Percentiles rank a stretch among this genome's conserved stretches.
Evolutionary conservation across 208 protist genomes (phyloP).

Genomic region (Crithidia expoeki): DNA sequence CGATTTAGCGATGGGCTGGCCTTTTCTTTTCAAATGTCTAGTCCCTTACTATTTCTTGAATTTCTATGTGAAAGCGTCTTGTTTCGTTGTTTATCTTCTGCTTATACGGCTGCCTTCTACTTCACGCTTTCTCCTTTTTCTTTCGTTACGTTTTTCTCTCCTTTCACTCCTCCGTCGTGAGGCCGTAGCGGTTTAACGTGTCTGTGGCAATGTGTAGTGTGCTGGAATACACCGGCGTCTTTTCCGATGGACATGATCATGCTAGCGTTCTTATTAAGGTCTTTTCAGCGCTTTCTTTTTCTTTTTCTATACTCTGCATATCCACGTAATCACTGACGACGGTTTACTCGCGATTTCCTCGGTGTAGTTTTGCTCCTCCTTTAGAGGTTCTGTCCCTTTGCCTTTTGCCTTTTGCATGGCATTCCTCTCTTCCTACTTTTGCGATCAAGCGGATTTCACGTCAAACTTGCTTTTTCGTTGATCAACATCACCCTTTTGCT

Average conservation of each 20-base stretch:
- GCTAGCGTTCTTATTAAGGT: slow-evolving; percentile 7
- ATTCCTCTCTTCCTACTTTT: background rate
- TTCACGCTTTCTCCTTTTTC: background rate
- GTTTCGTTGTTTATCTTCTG: background rate
- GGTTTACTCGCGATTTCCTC: background rate
- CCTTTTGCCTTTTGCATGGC: slow-evolving; percentile 1
- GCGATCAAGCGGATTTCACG: background rate
- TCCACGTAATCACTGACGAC: background rate
- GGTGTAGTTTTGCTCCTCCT: background rate
- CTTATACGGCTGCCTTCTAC: background rate
- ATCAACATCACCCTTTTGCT: background rate
- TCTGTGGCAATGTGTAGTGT: slow-evolving; percentile 3
- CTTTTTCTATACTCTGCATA: background rate
- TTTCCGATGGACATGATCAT: background rate
- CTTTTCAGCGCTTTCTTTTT: background rate
- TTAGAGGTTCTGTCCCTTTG: slow-evolving; percentile 19
- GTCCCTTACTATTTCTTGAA: too few species aligned
- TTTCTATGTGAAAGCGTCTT: too few species aligned
- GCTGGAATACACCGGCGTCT: background rate
- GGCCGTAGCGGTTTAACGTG: background rate
- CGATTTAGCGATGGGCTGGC: too few species aligned
- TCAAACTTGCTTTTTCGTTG: background rate
- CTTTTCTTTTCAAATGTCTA: too few species aligned
- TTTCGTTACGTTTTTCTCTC: background rate
- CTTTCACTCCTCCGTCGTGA: background rate